phyloP scores from a whole-genome alignment of 345 rosid genomes.

The Pelargonium nanum region DNA sequence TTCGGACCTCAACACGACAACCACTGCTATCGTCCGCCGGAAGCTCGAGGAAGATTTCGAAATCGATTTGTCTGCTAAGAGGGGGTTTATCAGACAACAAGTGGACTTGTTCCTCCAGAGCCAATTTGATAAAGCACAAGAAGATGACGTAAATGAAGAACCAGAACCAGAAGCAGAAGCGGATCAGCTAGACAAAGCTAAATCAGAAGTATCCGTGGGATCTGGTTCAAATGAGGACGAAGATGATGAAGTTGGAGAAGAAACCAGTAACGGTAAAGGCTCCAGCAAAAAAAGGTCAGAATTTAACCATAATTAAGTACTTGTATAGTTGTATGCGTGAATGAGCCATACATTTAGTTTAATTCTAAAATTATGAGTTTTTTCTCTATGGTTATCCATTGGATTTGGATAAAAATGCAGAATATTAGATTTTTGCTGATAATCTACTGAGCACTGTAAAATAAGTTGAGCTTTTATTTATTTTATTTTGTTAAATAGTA shows the following conservation, averaged over 20 bases:
- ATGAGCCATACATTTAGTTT: too few species aligned
- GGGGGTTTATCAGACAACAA: constrained; percentile 55
- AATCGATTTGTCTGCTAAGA: constrained; percentile 53
- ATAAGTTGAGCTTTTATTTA: too few species aligned
- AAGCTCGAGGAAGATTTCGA: constrained; percentile 55
- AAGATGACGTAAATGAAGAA: constrained; percentile 18
- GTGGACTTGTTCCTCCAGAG: constrained; percentile 52
- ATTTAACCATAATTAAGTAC: background rate
- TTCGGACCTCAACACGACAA: constrained; percentile 71
- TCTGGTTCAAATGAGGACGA: constrained; percentile 2
- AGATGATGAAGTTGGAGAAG: constrained; percentile 19
- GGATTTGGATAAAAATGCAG: too few species aligned
- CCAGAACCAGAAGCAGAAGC: constrained; percentile 13
- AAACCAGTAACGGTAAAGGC: constrained; percentile 14
- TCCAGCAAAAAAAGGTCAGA: constrained; percentile 21
- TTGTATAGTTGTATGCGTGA: too few species aligned
- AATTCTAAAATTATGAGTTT: constrained; percentile 1
- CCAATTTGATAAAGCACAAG: constrained; percentile 27
- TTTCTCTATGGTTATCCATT: too few species aligned
- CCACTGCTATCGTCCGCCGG: constrained; percentile 59
- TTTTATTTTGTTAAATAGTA: too few species aligned
- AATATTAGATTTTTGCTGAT: too few species aligned
- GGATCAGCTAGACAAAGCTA: constrained; percentile 20
- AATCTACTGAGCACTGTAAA: background rate
- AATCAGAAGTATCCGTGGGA: constrained; percentile 12